Evolutionary conservation across 2,329 filamentous ascomycete species (phyloP), one percentile per base, ranked within the genome.

Genomic region (Sphaceloma murrayae): DNA sequence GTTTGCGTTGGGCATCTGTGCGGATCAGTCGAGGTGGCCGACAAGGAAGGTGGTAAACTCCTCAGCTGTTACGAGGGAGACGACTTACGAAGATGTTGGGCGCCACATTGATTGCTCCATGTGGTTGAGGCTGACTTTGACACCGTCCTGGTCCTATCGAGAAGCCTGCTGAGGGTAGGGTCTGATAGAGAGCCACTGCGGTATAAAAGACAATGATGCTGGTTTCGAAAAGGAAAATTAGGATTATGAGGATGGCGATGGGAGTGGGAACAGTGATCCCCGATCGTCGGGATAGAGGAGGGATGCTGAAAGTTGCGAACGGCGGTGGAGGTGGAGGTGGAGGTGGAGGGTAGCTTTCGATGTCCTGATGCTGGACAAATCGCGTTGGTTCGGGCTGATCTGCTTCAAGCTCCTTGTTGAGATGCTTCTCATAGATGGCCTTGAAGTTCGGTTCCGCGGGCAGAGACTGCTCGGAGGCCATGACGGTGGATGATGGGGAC

Each of bases 201-300:
- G 59, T 62, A 52, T 62, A 63, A 11, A 58, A 55, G 48, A 63
- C 62, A 14, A 63, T 54, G 21, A 59, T 44, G 2, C 54, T 58
- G 46, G 56, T 60, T 45, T 62, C 59, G 48, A 61, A 55, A 39
- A 58, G 49, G 9, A 62, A 51, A 9, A 61, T 53, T 14, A 55
- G 36, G 19, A 55, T 49, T 30, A 63, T 49, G 19, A 60, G 49
- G 43, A 58, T 51, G 51, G 62, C 57, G 24, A 62, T 32, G 13
- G 55, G 51, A 39, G 54, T 57, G 1, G 58, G 54, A 2, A 63
- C 38, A 46, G 52, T 53, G 38, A 63, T 52, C 16, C 60, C 60
- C 13, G 54, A 53, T 45, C 51, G 55, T 11, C 49, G 49, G 19
- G 45, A 47, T 10, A 43, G 52, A 4, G 49, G 36, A 2, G 54